Evolutionary conservation across 495 filamentous ascomycete species (phyloP).

Genomic region (Penicillium malachiteum): DNA sequence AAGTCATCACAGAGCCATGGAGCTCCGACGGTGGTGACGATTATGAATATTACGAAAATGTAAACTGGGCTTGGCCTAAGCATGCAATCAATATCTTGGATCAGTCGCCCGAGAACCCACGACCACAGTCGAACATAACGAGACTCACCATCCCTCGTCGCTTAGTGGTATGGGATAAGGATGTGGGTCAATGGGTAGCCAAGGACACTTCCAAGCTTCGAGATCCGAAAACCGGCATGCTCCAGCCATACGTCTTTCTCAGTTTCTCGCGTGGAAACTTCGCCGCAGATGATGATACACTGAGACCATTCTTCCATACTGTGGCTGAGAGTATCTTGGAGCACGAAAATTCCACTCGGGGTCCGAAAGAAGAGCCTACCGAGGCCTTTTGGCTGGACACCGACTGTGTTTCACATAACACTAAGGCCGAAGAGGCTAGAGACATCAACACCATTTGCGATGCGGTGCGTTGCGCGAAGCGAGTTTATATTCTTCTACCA

Average conservation of each 20-base stretch:
- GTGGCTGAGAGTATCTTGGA: conserved; percentile 3
- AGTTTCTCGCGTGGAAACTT: conserved; percentile 17
- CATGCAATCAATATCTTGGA: conserved; percentile 14
- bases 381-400: conserved; percentile 14
- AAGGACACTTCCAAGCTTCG: conserved; percentile 6
- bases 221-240: conserved; percentile 12
- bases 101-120: conserved; percentile 11
- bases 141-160: conserved; percentile 12
- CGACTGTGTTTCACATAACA: conserved; percentile 8
- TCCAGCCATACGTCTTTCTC: conserved; percentile 11
- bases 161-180: conserved; percentile 10
- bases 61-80: conserved; percentile 14
- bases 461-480: conserved; percentile 13
- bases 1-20: conserved; percentile 13
- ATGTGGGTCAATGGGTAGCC: conserved; percentile 1
- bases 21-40: conserved; percentile 4
- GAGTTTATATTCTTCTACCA: conserved; percentile 13
- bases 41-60: conserved; percentile 14
- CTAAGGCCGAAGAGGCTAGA: conserved; percentile 3
- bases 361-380: background rate
- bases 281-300: background rate
- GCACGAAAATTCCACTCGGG: conserved; percentile 1
- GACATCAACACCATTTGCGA: conserved; percentile 17
- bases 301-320: conserved; percentile 9
- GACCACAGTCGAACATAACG: conserved; percentile 8